Conservation (phyloP, 306 rosid genomes). For the Rosa lucieae region DNA sequence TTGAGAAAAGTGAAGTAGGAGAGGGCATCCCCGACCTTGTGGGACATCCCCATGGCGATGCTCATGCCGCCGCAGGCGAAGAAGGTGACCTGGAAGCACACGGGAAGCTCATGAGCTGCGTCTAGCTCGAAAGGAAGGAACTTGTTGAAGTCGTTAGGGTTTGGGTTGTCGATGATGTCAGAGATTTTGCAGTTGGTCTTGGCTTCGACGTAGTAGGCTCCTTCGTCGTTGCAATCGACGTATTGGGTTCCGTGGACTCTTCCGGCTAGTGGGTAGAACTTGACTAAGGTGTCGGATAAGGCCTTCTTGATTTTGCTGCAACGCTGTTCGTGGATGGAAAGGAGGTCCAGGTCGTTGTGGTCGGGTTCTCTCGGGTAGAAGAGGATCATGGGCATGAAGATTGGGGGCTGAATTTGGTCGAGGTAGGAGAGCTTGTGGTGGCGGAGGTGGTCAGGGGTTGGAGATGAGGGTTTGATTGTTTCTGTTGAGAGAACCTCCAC, state of each 20-base stretch:
- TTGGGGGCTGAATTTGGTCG: conserved; percentile 40
- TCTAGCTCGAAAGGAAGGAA: conserved; percentile 14
- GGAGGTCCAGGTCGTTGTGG: background rate
- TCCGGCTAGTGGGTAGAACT: conserved; percentile 32
- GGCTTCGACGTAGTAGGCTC: conserved; percentile 25
- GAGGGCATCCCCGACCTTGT: conserved; percentile 13
- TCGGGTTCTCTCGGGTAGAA: conserved; percentile 13
- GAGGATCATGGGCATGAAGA: conserved; percentile 36
- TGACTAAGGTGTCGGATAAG: conserved; percentile 23
- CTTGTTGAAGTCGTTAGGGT: conserved; percentile 22
- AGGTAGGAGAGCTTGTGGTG: conserved; percentile 37
- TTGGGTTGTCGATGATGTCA: conserved; percentile 5
- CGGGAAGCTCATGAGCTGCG: conserved; percentile 7
- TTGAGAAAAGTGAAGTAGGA: conserved; percentile 8
- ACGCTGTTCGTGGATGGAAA: background rate
- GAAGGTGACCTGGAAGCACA: conserved; percentile 13
- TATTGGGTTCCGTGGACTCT: conserved; percentile 11
- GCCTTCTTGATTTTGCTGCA: conserved; percentile 21
- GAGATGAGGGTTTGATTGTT: conserved; percentile 38
- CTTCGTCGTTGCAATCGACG: conserved; percentile 27
- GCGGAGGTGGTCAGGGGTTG: conserved; percentile 36
- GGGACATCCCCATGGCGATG: conserved; percentile 16
- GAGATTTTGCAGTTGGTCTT: conserved; percentile 1
- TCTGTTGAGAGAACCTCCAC: conserved; percentile 26
- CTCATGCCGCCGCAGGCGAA: conserved; percentile 18